phyloP scores from a whole-genome alignment of 768 basidiomycete genomes.

The Chalciporus piperatus region DNA sequence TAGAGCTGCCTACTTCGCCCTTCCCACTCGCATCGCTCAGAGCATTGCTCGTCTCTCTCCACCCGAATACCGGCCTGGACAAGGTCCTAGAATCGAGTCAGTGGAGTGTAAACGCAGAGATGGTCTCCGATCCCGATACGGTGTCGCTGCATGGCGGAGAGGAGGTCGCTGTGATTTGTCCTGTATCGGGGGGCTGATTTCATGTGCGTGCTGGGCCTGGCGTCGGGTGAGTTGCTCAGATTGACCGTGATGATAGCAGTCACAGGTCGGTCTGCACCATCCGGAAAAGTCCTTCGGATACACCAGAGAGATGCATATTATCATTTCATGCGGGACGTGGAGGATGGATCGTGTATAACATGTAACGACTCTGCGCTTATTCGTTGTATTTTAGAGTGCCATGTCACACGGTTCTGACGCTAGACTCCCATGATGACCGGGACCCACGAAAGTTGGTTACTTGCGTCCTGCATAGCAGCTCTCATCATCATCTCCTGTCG shows the following conservation, averaged over 20 bases:
- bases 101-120: slow-evolving; percentile 82
- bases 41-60: slow-evolving; percentile 49
- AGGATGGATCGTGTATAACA: too few relatives aligned
- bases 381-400: background rate
- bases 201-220: background rate
- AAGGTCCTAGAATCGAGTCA: slow-evolving; percentile 57
- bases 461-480: background rate
- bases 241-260: too few relatives aligned
- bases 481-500: background rate
- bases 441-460: background rate
- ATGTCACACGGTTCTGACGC: background rate
- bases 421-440: background rate
- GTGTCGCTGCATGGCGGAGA: slow-evolving; percentile 63
- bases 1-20: slow-evolving; percentile 48
- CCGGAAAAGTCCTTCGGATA: too few relatives aligned
- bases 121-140: slow-evolving; percentile 59
- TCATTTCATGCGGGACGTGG: too few relatives aligned
- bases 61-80: slow-evolving; percentile 49
- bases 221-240: too few relatives aligned
- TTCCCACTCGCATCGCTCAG: slow-evolving; percentile 52
- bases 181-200: slow-evolving; percentile 73
- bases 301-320: too few relatives aligned
- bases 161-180: slow-evolving; percentile 77
- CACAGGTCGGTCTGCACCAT: too few relatives aligned
- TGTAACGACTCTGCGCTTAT: too few relatives aligned